These are phyloP conservation scores for Erysimum pusillum DNA, from an alignment of 441 rosid genomes.

Conservation along the genomic window DNA sequence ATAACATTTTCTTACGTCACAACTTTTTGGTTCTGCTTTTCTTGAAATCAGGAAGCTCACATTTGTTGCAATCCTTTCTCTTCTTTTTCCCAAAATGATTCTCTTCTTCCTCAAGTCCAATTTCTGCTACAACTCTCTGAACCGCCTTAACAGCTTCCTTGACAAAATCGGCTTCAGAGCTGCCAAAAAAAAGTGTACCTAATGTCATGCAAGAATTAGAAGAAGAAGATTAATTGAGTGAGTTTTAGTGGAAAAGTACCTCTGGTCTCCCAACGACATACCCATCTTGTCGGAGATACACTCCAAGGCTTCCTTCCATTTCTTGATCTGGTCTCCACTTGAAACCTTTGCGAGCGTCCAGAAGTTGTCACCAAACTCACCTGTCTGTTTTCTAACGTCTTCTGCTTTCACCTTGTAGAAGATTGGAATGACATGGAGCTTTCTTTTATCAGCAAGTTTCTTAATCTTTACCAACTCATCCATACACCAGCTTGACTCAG, in stretches of 20 bases:
- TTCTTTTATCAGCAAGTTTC: neutral
- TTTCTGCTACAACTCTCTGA: neutral
- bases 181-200: neutral
- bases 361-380: slow-evolving; percentile 14
- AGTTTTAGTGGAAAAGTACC: neutral
- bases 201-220: too few relatives aligned
- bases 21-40: neutral
- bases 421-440: slow-evolving; percentile 10
- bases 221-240: neutral
- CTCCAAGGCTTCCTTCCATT: slow-evolving; percentile 13
- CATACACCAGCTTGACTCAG: neutral
- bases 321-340: slow-evolving; percentile 1
- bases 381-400: neutral
- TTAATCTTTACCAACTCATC: slow-evolving; percentile 18
- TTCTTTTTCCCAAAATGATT: neutral
- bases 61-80: neutral
- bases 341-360: neutral
- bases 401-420: neutral
- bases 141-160: slow-evolving; percentile 4
- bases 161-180: slow-evolving; percentile 29
- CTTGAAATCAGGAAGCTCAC: neutral
- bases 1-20: neutral
- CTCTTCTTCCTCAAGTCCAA: neutral
- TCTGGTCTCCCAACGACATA: neutral
- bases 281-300: neutral